These are phyloP conservation scores for Blastocladiella emersonii DNA, from an alignment of 371 early-diverging fungal species.

Conservation along the genomic window DNA sequence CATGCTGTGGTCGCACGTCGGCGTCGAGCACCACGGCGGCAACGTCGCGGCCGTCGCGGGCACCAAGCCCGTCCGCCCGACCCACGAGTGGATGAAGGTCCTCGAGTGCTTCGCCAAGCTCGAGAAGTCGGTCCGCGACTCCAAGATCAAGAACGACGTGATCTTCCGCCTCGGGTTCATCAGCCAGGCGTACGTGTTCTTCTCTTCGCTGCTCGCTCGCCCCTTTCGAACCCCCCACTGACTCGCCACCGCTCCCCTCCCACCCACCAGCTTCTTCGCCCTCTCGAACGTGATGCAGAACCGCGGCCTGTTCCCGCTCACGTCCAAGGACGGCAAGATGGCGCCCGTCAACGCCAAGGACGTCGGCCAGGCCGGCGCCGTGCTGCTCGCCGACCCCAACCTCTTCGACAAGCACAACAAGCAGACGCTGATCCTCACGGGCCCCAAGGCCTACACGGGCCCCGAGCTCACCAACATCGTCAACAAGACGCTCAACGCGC, in stretches of 20 bases:
- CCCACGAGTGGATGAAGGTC: not conserved
- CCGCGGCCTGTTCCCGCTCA: conserved; percentile 3
- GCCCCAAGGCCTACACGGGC: not conserved
- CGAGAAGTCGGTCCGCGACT: not conserved
- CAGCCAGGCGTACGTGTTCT: not conserved
- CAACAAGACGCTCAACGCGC: not conserved
- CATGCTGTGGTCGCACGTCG: not conserved
- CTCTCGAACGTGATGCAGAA: not conserved
- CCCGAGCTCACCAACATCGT: not conserved
- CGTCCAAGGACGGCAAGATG: not conserved
- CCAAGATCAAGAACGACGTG: not conserved
- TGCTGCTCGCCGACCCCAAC: not conserved
- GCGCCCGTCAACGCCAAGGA: conserved; percentile 4
- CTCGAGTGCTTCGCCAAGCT: not conserved
- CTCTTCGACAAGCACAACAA: not conserved
- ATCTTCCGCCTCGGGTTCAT: not conserved
- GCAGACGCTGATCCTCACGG: not conserved
- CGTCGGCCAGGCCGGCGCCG: not conserved
- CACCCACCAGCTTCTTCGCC: not conserved
- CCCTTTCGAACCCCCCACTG: not conserved
- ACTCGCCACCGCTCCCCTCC: not conserved
- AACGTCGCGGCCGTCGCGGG: not conserved
- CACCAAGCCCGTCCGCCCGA: not conserved
- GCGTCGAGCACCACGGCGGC: not conserved
- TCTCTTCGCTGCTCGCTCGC: not conserved